Base-by-base conservation (phyloP, 2,329 filamentous ascomycete genomes). In the Pestalotiopsis sp. region DNA sequence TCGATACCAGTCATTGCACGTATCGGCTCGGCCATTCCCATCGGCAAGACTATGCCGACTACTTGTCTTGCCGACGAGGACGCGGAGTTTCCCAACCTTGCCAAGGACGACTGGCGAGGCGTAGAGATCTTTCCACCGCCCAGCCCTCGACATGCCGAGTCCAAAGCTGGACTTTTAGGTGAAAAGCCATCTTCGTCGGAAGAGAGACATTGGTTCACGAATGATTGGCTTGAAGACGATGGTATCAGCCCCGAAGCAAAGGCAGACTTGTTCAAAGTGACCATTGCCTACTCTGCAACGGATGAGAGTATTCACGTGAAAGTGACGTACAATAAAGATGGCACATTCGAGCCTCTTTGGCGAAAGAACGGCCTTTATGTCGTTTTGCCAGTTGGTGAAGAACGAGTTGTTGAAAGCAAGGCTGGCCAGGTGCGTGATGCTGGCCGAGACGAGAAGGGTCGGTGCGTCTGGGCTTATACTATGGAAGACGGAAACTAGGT, bases 61-160 rank as follows among this genome's bases (percentile, higher is more conserved):
- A 84, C 68, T 72, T 81, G 5, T 70, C 4, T 80, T 75, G 14
- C 76, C 0, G 81, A 75, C 0, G 79, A 81, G 31, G 77, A 78
- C 39, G 73, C 76, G 0, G 83, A 84, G 65, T 79, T 78, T 5
- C 80, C 82, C 1, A 69, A 72, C 13, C 73, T 83, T 4, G 81
- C 79, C 0, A 74, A 79, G 4, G 82, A 84, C 31, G 81, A 84
- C 71, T 82, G 78, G 71, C 77, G 82, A 3, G 81, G 76, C 0
- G 76, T 83, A 0, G 82, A 84, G 71, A 81, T 84, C 25, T 83
- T 83, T 70, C 82, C 82, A 0, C 79, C 81, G 0, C 74, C 72
- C 1, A 45, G 70, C 0, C 57, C 65, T 23, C 65, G 65, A 45
- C 64, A 67, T n/a, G 64, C 71, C 25, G 52, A 71, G 59, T 61